Conservation (phyloP, 352 stramenopile genomes). For the Saprolegnia diclina region DNA sequence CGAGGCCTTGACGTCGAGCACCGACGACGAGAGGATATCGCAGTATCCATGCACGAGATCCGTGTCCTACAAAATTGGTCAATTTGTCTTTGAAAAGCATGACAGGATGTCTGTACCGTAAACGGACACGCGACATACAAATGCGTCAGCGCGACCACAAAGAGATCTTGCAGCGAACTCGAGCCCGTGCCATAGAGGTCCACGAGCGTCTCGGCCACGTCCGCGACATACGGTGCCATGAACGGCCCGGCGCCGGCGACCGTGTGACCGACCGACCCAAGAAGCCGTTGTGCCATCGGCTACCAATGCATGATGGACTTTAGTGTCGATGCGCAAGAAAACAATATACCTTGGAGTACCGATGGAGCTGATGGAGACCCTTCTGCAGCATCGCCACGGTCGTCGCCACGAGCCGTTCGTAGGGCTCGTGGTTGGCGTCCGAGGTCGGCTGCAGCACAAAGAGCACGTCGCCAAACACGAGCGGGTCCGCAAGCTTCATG, state of each 20-base stretch:
- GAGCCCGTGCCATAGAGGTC: background rate
- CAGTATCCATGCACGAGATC: background rate
- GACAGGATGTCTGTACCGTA: background rate
- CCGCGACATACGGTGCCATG: background rate
- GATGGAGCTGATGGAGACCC: conserved; percentile 2
- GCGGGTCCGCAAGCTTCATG: conserved; percentile 9
- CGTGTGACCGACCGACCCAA: background rate
- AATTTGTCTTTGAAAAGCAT: background rate
- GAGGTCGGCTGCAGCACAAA: background rate
- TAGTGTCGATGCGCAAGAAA: background rate
- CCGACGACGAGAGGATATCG: background rate
- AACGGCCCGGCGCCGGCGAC: background rate
- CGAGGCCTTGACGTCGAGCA: background rate
- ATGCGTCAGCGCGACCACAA: background rate
- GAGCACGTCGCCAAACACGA: conserved; percentile 15
- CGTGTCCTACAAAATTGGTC: background rate
- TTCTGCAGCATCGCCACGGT: background rate
- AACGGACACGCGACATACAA: background rate
- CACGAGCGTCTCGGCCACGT: background rate
- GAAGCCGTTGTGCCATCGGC: conserved; percentile 1
- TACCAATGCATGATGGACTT: background rate
- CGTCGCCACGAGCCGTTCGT: background rate
- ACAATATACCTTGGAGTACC: conserved; percentile 12
- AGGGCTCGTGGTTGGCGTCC: background rate
- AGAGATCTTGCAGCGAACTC: background rate